Conservation (phyloP, 2,329 filamentous ascomycete genomes). For the Sclerotinia glacialis region DNA sequence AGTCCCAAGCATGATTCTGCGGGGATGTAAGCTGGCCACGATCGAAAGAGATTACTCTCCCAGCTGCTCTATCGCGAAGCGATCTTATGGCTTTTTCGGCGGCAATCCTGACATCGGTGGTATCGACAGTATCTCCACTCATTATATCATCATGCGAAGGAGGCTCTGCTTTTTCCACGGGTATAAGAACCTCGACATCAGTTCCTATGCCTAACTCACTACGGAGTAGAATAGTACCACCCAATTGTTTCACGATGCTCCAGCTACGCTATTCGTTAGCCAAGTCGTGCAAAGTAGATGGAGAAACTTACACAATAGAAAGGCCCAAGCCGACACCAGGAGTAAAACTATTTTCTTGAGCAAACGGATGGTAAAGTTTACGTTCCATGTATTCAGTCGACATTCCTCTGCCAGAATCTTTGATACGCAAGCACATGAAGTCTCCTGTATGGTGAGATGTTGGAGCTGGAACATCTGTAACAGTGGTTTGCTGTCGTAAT, state of each 20-base stretch:
- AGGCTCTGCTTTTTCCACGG: constrained; percentile 18
- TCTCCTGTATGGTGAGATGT: constrained; percentile 56
- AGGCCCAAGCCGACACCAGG: constrained; percentile 43
- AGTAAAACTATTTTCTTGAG: constrained; percentile 58
- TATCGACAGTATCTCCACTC: constrained; percentile 18
- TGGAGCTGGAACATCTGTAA: constrained; percentile 41
- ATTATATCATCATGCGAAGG: background rate
- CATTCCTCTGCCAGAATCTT: constrained; percentile 62
- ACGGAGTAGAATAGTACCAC: constrained; percentile 55
- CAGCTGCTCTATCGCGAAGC: constrained; percentile 25
- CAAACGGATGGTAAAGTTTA: constrained; percentile 58
- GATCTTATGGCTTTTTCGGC: constrained; percentile 26
- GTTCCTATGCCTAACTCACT: constrained; percentile 53
- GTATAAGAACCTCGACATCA: constrained; percentile 46
- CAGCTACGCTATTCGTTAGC: constrained; percentile 15
- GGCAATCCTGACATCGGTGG: constrained; percentile 2
- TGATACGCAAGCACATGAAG: constrained; percentile 40
- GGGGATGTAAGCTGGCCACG: constrained; percentile 18
- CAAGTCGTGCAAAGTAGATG: background rate
- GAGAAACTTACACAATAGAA: constrained; percentile 44
- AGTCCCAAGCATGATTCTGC: constrained; percentile 29
- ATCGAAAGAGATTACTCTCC: constrained; percentile 28
- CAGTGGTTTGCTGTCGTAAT: background rate
- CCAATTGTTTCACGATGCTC: constrained; percentile 43
- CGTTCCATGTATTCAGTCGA: constrained; percentile 57